Percentiles rank a stretch among this genome's conserved stretches.
These are phyloP conservation scores for Nemania diffusa DNA, from an alignment of 2,329 filamentous ascomycete species.

Conservation along the genomic window DNA sequence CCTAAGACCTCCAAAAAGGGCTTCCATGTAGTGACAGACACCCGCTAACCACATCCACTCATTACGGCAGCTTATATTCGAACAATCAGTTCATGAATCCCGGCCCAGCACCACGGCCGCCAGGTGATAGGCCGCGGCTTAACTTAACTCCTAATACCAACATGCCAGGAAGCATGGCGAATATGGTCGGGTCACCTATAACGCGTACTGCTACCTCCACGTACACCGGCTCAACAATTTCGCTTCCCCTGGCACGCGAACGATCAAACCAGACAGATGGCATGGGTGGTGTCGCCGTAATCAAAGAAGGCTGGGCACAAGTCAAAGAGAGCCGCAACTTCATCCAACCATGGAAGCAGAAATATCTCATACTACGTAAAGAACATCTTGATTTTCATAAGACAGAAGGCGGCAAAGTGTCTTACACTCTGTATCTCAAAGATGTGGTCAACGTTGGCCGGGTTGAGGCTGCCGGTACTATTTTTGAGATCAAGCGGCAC, in stretches of 20 bases:
- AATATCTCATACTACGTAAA: constrained; percentile 91
- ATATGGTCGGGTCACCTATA: constrained; percentile 78
- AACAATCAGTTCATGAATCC: constrained; percentile 91
- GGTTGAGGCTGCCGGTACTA: constrained; percentile 89
- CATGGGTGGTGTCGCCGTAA: constrained; percentile 74
- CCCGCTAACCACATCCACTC: constrained; percentile 26
- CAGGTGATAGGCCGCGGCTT: constrained; percentile 83
- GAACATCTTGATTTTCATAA: constrained; percentile 96
- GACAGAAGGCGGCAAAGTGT: constrained; percentile 85
- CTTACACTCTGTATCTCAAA: constrained; percentile 84
- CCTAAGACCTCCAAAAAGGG: background rate
- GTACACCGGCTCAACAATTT: constrained; percentile 77
- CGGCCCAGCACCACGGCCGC: constrained; percentile 90
- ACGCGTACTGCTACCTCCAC: constrained; percentile 72
- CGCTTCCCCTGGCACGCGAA: constrained; percentile 74
- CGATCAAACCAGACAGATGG: constrained; percentile 68
- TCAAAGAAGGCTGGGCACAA: constrained; percentile 84
- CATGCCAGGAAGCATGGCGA: constrained; percentile 81
- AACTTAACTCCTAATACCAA: constrained; percentile 81
- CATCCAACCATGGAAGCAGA: constrained; percentile 87
- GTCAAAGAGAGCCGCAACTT: constrained; percentile 93
- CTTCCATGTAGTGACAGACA: constrained; percentile 2
- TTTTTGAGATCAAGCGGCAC: constrained; percentile 90
- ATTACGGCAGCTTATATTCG: constrained; percentile 62
- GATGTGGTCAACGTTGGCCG: constrained; percentile 91